Conservation (phyloP, 805 yeast genomes). For the Metschnikowia arizonensis region DNA sequence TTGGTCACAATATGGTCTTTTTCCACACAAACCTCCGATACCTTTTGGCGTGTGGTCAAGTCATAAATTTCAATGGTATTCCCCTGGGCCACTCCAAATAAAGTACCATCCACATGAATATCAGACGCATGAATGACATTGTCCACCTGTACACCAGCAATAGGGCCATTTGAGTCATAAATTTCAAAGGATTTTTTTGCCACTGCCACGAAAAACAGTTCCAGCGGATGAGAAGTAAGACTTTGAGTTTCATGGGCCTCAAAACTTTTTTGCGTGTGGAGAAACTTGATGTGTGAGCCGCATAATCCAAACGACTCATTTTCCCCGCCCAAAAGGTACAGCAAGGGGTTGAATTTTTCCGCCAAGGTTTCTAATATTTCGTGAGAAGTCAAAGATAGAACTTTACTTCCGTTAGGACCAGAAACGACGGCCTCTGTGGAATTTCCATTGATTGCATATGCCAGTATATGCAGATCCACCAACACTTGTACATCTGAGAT, state of each 20-base stretch:
- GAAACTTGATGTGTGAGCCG: constrained; percentile 5
- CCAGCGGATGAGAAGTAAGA: constrained; percentile 14
- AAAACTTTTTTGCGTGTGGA: constrained; percentile 1
- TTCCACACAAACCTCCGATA: constrained; percentile 25
- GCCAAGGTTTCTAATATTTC: neutral
- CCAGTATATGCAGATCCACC: neutral
- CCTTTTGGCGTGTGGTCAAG: constrained; percentile 34
- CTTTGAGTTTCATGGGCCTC: neutral
- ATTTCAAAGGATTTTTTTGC: constrained; percentile 13
- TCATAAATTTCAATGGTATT: constrained; percentile 37
- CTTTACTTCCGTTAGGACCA: neutral
- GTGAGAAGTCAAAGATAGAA: neutral
- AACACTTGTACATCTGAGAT: constrained; percentile 11
- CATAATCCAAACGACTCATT: constrained; percentile 10
- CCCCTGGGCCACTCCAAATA: constrained; percentile 31
- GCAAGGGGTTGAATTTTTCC: neutral
- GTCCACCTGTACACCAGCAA: constrained; percentile 11
- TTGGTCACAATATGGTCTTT: constrained; percentile 23
- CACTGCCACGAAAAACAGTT: constrained; percentile 14
- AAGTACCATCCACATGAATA: constrained; percentile 48
- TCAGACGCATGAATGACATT: constrained; percentile 21
- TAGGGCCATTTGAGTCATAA: constrained; percentile 8
- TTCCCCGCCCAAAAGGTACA: neutral
- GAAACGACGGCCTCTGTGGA: neutral
- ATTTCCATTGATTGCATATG: constrained; percentile 11